Evolutionary conservation across 768 basidiomycete genomes (phyloP).

Genomic region (Trametes villosa): DNA sequence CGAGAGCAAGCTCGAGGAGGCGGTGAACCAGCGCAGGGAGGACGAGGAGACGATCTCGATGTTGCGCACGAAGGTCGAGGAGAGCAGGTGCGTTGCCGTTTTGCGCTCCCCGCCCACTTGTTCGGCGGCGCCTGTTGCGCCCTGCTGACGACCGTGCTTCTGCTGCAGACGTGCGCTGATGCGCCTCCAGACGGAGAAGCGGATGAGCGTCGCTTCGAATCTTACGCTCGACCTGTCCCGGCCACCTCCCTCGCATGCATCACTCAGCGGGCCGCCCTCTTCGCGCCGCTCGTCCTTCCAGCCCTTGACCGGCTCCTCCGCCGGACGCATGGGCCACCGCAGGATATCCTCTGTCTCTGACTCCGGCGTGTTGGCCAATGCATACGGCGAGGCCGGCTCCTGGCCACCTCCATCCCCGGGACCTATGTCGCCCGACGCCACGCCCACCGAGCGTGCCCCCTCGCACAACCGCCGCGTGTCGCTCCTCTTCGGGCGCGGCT

Average conservation of each 20-base stretch:
- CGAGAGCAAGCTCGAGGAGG: slow-evolving; percentile 60
- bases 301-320: slow-evolving; percentile 63
- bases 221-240: slow-evolving; percentile 59
- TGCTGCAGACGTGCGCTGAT: slow-evolving; percentile 74
- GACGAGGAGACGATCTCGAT: slow-evolving; percentile 78
- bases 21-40: slow-evolving; percentile 50
- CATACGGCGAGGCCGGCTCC: slow-evolving; percentile 34
- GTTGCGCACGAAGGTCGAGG: slow-evolving; percentile 83
- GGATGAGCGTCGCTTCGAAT: slow-evolving; percentile 56
- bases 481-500: slow-evolving; percentile 55
- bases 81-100: slow-evolving; percentile 65
- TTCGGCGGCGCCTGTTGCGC: not conserved
- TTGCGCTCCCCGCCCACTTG: too few relatives aligned
- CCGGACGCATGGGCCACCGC: slow-evolving; percentile 55
- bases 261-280: slow-evolving; percentile 50
- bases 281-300: slow-evolving; percentile 77
- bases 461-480: slow-evolving; percentile 46
- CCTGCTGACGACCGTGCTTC: not conserved
- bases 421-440: slow-evolving; percentile 17
- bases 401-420: slow-evolving; percentile 24
- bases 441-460: slow-evolving; percentile 11
- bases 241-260: slow-evolving; percentile 40
- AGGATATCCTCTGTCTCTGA: slow-evolving; percentile 80
- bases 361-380: slow-evolving; percentile 42
- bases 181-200: slow-evolving; percentile 82